Conservation (phyloP, 331 rosid genomes). For the Rosa hybrid region DNA sequence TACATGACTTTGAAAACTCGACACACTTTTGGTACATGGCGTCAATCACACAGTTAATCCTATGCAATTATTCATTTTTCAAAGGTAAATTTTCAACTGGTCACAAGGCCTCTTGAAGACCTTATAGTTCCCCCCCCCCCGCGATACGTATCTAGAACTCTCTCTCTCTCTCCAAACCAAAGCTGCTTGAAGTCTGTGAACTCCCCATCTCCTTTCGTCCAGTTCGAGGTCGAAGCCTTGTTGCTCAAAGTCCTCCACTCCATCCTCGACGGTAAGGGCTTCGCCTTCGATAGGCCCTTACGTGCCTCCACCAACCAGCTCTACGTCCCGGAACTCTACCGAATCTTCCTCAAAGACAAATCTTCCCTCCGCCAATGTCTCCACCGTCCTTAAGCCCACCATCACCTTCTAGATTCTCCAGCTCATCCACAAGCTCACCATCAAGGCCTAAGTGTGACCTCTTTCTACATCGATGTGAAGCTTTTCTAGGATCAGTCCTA, state of each 20-base stretch:
- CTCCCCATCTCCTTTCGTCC: conserved; percentile 70
- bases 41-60: no score
- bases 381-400: conserved; percentile 79
- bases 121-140: no score
- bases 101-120: no score
- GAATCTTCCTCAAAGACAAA: conserved; percentile 80
- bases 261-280: conserved; percentile 77
- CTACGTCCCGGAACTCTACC: conserved; percentile 85
- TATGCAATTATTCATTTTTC: no score
- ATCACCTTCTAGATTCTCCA: conserved; percentile 68
- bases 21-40: no score
- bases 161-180: no score
- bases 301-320: conserved; percentile 80
- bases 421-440: conserved; percentile 80
- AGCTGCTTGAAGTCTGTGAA: conserved; percentile 54
- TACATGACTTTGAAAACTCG: no score
- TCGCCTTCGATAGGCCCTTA: conserved; percentile 80
- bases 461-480: conserved; percentile 87
- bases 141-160: no score
- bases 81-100: no score
- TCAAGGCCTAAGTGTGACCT: conserved; percentile 80
- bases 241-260: conserved; percentile 56
- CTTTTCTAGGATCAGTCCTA: conserved; percentile 87
- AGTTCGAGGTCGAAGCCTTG: conserved; percentile 56
- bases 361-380: conserved; percentile 56